Evolutionary conservation across 1,284 basidiomycete species (phyloP).

Genomic region (Boletus sp.): DNA sequence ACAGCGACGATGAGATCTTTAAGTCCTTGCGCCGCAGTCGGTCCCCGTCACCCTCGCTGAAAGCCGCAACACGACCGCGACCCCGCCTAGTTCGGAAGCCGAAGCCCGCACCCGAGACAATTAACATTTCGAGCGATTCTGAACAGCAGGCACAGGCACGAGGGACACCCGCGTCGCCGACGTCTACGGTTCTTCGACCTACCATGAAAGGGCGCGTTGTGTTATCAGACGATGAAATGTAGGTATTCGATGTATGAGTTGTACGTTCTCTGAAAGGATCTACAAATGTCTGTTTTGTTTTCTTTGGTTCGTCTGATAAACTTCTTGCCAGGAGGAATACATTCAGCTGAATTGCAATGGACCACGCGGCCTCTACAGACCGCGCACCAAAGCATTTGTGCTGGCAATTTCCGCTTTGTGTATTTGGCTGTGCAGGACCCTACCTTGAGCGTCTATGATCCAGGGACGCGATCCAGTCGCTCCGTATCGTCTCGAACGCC

Average conservation of each 20-base stretch:
- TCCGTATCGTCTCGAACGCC: conserved; percentile 9
- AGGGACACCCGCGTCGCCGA: neutral
- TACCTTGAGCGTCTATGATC: neutral
- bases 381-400: neutral
- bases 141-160: conserved; percentile 11
- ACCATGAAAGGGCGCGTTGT: conserved; percentile 35
- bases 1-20: conserved; percentile 27
- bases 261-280: conserved; percentile 8
- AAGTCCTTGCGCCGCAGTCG: conserved; percentile 23
- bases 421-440: conserved; percentile 7
- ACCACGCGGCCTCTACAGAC: neutral
- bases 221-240: conserved; percentile 44
- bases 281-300: conserved; percentile 1
- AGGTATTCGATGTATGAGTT: conserved; percentile 11
- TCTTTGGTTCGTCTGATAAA: conserved; percentile 5
- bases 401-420: conserved; percentile 1
- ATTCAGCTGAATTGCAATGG: neutral
- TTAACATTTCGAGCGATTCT: conserved; percentile 27
- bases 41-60: conserved; percentile 21
- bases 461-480: conserved; percentile 20
- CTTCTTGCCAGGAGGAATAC: conserved; percentile 7
- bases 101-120: conserved; percentile 7
- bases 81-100: conserved; percentile 28
- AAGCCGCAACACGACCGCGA: conserved; percentile 25
- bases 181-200: conserved; percentile 10